These are phyloP conservation scores for Debaryomyces singareniensis DNA, from an alignment of 1,139 yeast genomes.

Conservation along the genomic window DNA sequence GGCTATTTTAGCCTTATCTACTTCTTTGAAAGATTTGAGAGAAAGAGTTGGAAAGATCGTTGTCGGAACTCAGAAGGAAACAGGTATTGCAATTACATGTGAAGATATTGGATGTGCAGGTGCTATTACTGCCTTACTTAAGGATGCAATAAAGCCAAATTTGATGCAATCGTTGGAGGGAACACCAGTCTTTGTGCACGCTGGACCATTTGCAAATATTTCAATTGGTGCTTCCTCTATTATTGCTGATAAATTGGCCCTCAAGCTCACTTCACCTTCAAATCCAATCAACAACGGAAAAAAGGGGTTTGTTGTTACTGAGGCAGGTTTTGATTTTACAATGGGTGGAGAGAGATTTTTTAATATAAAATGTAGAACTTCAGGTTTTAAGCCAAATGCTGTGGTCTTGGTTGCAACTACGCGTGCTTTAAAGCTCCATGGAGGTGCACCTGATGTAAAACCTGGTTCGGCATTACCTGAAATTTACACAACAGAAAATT, in stretches of 20 bases:
- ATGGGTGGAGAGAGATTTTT: conserved; percentile 87
- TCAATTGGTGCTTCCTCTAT: conserved; percentile 83
- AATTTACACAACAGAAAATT: conserved; percentile 62
- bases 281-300: conserved; percentile 37
- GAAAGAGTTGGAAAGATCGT: conserved; percentile 66
- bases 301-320: conserved; percentile 70
- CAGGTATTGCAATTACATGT: conserved; percentile 65
- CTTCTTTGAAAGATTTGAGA: conserved; percentile 61
- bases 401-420: conserved; percentile 77
- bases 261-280: conserved; percentile 52
- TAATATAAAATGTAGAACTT: conserved; percentile 73
- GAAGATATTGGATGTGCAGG: conserved; percentile 81
- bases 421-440: conserved; percentile 74
- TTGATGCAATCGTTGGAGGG: conserved; percentile 84
- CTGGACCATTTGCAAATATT: conserved; percentile 83
- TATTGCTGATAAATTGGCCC: conserved; percentile 68
- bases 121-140: conserved; percentile 69
- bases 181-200: conserved; percentile 78
- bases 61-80: conserved; percentile 52
- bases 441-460: conserved; percentile 80
- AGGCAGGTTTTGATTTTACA: conserved; percentile 82
- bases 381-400: conserved; percentile 65
- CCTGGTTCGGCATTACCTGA: conserved; percentile 72
- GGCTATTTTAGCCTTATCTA: conserved; percentile 75
- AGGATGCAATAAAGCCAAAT: conserved; percentile 79